Evolutionary conservation across 768 basidiomycete genomes (phyloP).

Genomic region (Hygrophorus pudorinus): DNA sequence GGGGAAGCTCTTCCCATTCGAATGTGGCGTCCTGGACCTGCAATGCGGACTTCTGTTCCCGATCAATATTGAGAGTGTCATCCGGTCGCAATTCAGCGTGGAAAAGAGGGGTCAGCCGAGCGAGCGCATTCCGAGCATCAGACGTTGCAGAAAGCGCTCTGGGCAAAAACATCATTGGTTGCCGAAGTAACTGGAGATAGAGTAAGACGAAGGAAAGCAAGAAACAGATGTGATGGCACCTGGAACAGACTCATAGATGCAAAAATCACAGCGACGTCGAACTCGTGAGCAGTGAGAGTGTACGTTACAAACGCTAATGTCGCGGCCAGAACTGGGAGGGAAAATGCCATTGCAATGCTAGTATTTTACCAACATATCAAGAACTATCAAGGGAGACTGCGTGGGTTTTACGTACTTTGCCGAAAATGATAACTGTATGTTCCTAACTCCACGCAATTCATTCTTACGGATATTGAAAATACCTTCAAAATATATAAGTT

Average conservation of each 20-base stretch:
- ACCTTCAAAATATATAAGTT: neutral
- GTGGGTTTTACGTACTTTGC: too few species aligned
- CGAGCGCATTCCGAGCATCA: constrained; percentile 55
- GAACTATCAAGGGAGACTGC: neutral
- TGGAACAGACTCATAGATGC: constrained; percentile 55
- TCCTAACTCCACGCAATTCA: neutral
- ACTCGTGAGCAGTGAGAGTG: constrained; percentile 38
- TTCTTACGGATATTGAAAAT: neutral
- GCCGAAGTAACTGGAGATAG: constrained; percentile 43
- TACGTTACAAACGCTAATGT: constrained; percentile 62
- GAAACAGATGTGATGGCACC: constrained; percentile 18
- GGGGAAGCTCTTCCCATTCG: constrained; percentile 42
- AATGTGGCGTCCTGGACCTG: constrained; percentile 46
- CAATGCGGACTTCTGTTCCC: constrained; percentile 36
- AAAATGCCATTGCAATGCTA: constrained; percentile 36
- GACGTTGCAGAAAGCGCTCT: constrained; percentile 51
- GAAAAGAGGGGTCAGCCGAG: constrained; percentile 40
- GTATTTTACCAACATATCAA: neutral
- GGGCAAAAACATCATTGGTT: constrained; percentile 61
- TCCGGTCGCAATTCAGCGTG: constrained; percentile 39
- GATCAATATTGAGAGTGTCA: constrained; percentile 33
- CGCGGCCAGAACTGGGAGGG: constrained; percentile 54
- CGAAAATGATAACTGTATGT: too few species aligned
- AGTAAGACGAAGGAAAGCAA: neutral
- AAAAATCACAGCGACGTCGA: constrained; percentile 63